phyloP scores from a whole-genome alignment of 306 rosid species.

The Vachellia collinsii region DNA sequence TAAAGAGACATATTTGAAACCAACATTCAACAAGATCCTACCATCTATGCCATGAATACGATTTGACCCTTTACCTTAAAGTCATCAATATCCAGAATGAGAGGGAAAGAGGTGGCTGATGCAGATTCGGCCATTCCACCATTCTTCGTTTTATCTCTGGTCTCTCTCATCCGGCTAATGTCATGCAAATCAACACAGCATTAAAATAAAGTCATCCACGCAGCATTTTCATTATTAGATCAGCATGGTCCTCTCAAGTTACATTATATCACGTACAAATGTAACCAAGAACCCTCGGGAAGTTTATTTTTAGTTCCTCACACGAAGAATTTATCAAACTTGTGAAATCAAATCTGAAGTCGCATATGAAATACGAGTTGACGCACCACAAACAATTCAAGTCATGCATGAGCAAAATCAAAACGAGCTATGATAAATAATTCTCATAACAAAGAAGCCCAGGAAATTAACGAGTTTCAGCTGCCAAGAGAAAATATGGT shows the following conservation, averaged over 20 bases:
- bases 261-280: neutral
- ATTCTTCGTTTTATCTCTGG: slow-evolving; percentile 53
- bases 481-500: neutral
- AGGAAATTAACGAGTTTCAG: neutral
- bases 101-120: slow-evolving; percentile 67
- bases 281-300: neutral
- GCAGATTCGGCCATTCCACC: slow-evolving; percentile 46
- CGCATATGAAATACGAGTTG: neutral
- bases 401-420: neutral
- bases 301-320: neutral
- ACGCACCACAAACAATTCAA: slow-evolving; percentile 3
- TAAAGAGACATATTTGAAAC: neutral
- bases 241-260: slow-evolving; percentile 7
- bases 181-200: neutral
- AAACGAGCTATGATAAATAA: slow-evolving; percentile 1
- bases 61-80: slow-evolving; percentile 68
- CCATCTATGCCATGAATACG: neutral
- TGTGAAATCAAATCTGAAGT: neutral
- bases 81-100: slow-evolving; percentile 86
- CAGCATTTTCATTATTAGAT: slow-evolving; percentile 16
- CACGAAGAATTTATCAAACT: neutral
- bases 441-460: neutral
- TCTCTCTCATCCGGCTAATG: slow-evolving; percentile 66
- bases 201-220: slow-evolving; percentile 5
- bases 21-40: neutral